Base-by-base conservation (phyloP, 495 filamentous ascomycete genomes). In the Penicillium flavigenum region DNA sequence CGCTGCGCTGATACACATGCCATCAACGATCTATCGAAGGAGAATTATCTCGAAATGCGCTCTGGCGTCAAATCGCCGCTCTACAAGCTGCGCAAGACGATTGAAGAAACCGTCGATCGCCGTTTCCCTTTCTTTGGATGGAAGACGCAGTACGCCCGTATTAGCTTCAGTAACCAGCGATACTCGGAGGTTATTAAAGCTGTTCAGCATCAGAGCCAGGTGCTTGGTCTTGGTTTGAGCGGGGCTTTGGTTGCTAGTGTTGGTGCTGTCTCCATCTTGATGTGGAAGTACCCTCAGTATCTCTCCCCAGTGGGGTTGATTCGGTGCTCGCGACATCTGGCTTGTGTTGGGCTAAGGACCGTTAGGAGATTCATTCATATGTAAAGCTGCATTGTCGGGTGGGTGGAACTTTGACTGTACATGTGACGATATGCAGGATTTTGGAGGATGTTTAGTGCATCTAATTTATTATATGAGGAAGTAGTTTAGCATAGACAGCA, bases 1-100 rank as follows among this genome's bases (percentile, higher is more conserved):
- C 85, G 94, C 14, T 79, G 82, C 0, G 78, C 81, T 0, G 95
- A 98, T 65, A 88, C 91, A 0, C 83, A 91, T 56, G 86, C 91
- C 1, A 97, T 98, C 75, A 96, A 96, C 60, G 90, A 96, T 60
- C 81, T 98, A 3, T 94, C 95, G 1, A 81, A 94, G 39, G 80
- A 87, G 31, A 98, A 98, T 64, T 98, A 96, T 69, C 74, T 88
- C 53, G 94, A 98, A 76, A 98, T 98, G 94, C 82, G 91, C 4
- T 79, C 85, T 3, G 86, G 86, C 16, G 94, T 98, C 24, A 83
- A 85, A 19, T 88, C 86, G 2, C 85, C 83, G 0, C 60, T 83
- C 1, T 97, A 98, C 70, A 80, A 84, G 53, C 60, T 91, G 1
- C 81, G 94, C 58, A 98, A 98, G 72, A 84, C 72, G 51, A 64